phyloP scores from a whole-genome alignment of 2,329 filamentous ascomycete genomes.

The Arthrobotrys entomopaga region DNA sequence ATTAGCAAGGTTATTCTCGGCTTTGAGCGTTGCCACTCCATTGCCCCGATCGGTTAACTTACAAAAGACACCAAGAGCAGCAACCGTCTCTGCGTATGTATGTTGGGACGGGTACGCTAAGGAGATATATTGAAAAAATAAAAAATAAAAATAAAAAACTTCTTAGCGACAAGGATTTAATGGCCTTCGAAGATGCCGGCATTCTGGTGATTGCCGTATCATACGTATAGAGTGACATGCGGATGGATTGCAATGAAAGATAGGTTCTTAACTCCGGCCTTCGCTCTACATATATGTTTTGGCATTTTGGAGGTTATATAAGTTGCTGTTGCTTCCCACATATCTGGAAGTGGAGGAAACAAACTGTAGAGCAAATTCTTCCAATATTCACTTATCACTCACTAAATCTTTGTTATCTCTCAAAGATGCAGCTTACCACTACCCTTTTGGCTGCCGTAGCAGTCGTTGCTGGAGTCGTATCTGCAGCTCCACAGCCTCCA shows the following conservation, averaged over 20 bases:
- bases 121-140: too few relatives aligned
- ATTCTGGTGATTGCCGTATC: too few relatives aligned
- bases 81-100: not conserved
- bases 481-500: slow-evolving; percentile 17
- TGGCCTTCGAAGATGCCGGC: too few relatives aligned
- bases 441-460: slow-evolving; percentile 19
- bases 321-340: not conserved
- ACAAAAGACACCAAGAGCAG: not conserved
- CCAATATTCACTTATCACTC: too few relatives aligned
- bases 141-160: too few relatives aligned
- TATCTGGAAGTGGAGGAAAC: not conserved
- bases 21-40: not conserved
- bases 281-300: not conserved
- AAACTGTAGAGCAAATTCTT: not conserved
- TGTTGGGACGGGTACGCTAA: not conserved
- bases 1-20: slow-evolving; percentile 12
- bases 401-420: too few relatives aligned
- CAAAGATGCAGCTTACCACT: slow-evolving; percentile 37
- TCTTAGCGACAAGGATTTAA: not conserved
- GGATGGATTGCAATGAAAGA: too few relatives aligned
- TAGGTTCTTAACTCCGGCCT: too few relatives aligned
- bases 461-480: slow-evolving; percentile 23
- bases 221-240: too few relatives aligned
- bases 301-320: not conserved
- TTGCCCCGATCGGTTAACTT: slow-evolving; percentile 1